These are phyloP conservation scores for Penicillium paradoxum DNA, from an alignment of 495 filamentous ascomycete species.

Conservation along the genomic window DNA sequence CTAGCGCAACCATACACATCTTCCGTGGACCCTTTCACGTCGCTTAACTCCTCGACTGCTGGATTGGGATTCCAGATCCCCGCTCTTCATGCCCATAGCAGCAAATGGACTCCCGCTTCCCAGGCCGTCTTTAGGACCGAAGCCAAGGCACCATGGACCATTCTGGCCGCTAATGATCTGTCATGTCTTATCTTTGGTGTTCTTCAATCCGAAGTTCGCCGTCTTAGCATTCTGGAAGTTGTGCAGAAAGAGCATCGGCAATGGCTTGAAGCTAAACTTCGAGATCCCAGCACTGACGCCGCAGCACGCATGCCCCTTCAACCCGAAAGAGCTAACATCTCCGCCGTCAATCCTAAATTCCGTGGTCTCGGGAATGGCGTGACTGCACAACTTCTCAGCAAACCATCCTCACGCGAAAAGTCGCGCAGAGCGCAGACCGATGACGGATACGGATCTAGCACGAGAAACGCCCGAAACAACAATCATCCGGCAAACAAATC, in stretches of 20 bases:
- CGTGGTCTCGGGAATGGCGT: conserved; percentile 70
- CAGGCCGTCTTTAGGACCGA: conserved; percentile 97
- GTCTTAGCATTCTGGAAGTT: conserved; percentile 91
- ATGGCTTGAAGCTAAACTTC: conserved; percentile 87
- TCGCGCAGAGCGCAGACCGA: conserved; percentile 63
- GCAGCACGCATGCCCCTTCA: conserved; percentile 37
- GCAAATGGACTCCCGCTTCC: conserved; percentile 82
- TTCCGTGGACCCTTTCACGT: conserved; percentile 45
- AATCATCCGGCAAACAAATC: conserved; percentile 68
- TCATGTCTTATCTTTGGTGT: conserved; percentile 96
- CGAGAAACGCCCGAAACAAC: conserved; percentile 42
- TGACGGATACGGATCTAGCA: conserved; percentile 66
- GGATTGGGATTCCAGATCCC: conserved; percentile 40
- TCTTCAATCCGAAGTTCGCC: conserved; percentile 86
- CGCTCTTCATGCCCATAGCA: conserved; percentile 74
- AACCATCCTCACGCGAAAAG: conserved; percentile 71
- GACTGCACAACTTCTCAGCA: conserved; percentile 80
- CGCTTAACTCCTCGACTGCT: conserved; percentile 33
- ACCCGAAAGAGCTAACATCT: conserved; percentile 34
- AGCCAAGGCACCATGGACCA: conserved; percentile 83
- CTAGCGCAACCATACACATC: conserved; percentile 74
- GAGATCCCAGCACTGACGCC: conserved; percentile 49
- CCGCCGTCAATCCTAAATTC: conserved; percentile 40
- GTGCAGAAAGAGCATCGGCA: conserved; percentile 78
- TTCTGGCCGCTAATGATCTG: conserved; percentile 93